phyloP scores from a whole-genome alignment of 441 rosid species.

The Populus hybrid region DNA sequence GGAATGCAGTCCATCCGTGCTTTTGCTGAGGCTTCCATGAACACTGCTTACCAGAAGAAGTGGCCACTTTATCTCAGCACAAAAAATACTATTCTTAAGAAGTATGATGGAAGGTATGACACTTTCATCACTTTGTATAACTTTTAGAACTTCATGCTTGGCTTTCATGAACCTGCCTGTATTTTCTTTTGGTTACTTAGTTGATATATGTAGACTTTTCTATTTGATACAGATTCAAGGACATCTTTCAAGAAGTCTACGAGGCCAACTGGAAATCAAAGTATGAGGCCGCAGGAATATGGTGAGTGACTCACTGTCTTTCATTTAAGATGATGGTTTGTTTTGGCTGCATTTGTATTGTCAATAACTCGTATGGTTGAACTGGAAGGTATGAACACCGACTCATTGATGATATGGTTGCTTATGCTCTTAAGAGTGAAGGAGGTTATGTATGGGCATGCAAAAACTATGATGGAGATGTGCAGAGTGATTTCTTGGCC shows the following conservation, averaged over 20 bases:
- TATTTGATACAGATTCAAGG: conserved; percentile 65
- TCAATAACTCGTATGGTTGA: conserved; percentile 17
- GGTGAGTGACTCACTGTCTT: conserved; percentile 32
- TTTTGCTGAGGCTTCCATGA: conserved; percentile 86
- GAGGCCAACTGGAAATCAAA: conserved; percentile 71
- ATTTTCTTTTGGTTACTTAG: background rate
- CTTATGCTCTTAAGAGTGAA: conserved; percentile 81
- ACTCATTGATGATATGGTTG: conserved; percentile 93
- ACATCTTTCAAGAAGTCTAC: conserved; percentile 82
- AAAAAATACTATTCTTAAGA: conserved; percentile 83
- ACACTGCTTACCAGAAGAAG: conserved; percentile 74
- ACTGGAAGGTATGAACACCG: conserved; percentile 81
- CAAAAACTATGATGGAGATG: conserved; percentile 95
- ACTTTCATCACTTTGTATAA: background rate
- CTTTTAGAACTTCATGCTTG: background rate
- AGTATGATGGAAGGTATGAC: conserved; percentile 81
- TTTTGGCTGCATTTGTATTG: background rate
- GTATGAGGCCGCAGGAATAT: conserved; percentile 74
- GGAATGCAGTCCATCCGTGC: conserved; percentile 62
- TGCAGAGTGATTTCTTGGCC: conserved; percentile 92
- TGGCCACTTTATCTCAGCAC: conserved; percentile 97
- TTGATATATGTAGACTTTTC: conserved; percentile 11
- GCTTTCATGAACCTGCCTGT: background rate
- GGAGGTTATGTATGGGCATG: conserved; percentile 96
- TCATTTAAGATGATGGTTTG: background rate